phyloP scores from a whole-genome alignment of 371 early-diverging fungal genomes.

The Saksenaea oblongispora region DNA sequence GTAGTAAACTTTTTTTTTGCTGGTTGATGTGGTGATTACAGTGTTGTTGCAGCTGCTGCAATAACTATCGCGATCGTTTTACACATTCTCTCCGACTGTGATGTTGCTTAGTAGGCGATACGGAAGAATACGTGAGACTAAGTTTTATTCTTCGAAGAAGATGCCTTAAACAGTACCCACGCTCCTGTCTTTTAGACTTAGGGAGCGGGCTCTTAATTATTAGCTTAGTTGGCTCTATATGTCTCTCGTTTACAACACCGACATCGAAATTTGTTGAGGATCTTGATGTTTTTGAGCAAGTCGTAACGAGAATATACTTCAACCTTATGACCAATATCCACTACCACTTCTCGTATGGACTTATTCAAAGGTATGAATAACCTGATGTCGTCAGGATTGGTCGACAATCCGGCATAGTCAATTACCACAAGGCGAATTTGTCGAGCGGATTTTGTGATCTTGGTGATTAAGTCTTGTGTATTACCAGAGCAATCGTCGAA shows the following conservation, averaged over 20 bases:
- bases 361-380: slow-evolving; percentile 30
- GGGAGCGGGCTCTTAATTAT: too few relatives aligned
- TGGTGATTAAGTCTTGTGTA: slow-evolving; percentile 31
- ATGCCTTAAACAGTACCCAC: too few relatives aligned
- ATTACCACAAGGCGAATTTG: slow-evolving; percentile 31
- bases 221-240: too few relatives aligned
- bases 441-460: slow-evolving; percentile 30
- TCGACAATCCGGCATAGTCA: slow-evolving; percentile 28
- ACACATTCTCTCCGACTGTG: too few relatives aligned
- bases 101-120: too few relatives aligned
- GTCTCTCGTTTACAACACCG: slow-evolving; percentile 28
- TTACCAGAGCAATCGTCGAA: slow-evolving; percentile 32
- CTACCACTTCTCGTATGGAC: slow-evolving; percentile 27
- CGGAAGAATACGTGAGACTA: too few relatives aligned
- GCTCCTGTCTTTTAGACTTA: too few relatives aligned
- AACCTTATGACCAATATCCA: slow-evolving; percentile 29
- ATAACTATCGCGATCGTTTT: slow-evolving; percentile 25
- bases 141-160: too few relatives aligned
- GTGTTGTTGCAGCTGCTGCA: slow-evolving; percentile 1
- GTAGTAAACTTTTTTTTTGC: slow-evolving; percentile 15
- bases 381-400: slow-evolving; percentile 27
- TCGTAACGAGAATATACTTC: slow-evolving; percentile 31
- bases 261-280: slow-evolving; percentile 26
- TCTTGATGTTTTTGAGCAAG: slow-evolving; percentile 27
- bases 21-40: slow-evolving; percentile 16